A percentile compares a stretch with the other conserved stretches of the same genome.
phyloP scores from a whole-genome alignment of 768 basidiomycete species.

The Naganishia onofrii region DNA sequence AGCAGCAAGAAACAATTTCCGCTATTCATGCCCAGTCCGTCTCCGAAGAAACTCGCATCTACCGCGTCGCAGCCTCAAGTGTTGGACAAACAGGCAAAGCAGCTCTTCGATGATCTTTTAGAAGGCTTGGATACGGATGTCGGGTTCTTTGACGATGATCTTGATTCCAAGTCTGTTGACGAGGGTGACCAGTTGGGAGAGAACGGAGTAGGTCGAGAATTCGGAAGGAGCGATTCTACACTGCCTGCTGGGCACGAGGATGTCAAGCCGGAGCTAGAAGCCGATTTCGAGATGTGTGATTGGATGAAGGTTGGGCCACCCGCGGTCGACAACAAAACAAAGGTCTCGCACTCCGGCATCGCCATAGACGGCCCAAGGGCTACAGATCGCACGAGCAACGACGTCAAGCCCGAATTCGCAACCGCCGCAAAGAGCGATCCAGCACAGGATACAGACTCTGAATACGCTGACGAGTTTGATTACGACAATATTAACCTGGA shows the following conservation, averaged over 20 bases:
- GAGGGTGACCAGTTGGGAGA: not conserved
- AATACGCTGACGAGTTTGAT: conserved; percentile 22
- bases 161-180: not conserved
- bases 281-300: not conserved
- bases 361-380: not conserved
- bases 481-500: conserved; percentile 6
- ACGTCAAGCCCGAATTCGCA: not conserved
- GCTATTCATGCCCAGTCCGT: conserved; percentile 20
- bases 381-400: not conserved
- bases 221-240: not conserved
- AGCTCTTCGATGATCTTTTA: not conserved
- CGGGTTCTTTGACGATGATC: conserved; percentile 11
- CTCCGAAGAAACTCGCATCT: not conserved
- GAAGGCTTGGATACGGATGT: conserved; percentile 9
- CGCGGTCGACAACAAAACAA: not conserved
- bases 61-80: not conserved
- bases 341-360: not conserved
- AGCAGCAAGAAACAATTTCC: not conserved
- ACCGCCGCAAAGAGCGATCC: not conserved
- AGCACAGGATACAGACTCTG: conserved; percentile 2
- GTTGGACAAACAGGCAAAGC: not conserved
- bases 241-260: not conserved
- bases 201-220: not conserved
- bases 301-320: not conserved
- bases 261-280: not conserved